Evolutionary conservation across 2,329 filamentous ascomycete genomes (phyloP).

Genomic region (Monascus ruber): DNA sequence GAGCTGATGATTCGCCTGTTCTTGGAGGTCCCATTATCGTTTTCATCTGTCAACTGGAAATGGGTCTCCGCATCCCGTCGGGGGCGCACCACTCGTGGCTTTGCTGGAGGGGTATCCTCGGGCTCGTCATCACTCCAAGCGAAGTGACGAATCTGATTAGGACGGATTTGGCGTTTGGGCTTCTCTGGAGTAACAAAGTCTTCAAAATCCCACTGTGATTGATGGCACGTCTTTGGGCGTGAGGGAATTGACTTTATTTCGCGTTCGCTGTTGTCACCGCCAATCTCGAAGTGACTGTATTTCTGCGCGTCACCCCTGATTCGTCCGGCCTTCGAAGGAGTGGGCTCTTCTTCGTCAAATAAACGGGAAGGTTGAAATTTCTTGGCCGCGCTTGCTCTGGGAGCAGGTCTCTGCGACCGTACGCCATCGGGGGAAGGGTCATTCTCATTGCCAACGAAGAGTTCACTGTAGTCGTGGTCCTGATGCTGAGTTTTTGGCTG

Average conservation of each 20-base stretch:
- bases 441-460: conserved; percentile 46
- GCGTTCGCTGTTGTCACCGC: conserved; percentile 16
- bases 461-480: conserved; percentile 57
- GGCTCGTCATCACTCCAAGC: conserved; percentile 62
- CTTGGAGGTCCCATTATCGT: conserved; percentile 38
- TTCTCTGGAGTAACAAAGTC: conserved; percentile 81
- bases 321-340: conserved; percentile 30
- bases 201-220: conserved; percentile 74
- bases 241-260: conserved; percentile 16
- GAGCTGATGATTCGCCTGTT: conserved; percentile 29
- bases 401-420: conserved; percentile 31
- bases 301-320: conserved; percentile 62
- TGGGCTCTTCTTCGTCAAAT: conserved; percentile 49
- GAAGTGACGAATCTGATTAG: conserved; percentile 63
- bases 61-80: conserved; percentile 72
- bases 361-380: conserved; percentile 53
- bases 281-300: conserved; percentile 53
- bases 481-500: conserved; percentile 55
- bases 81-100: conserved; percentile 49
- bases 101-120: conserved; percentile 34
- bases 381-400: conserved; percentile 48
- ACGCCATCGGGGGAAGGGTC: conserved; percentile 2
- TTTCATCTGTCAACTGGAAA: conserved; percentile 74
- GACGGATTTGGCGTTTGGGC: conserved; percentile 49
- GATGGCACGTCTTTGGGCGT: conserved; percentile 38